phyloP scores from a whole-genome alignment of 805 yeast genomes.

The Kazachstania bromeliacearum region DNA sequence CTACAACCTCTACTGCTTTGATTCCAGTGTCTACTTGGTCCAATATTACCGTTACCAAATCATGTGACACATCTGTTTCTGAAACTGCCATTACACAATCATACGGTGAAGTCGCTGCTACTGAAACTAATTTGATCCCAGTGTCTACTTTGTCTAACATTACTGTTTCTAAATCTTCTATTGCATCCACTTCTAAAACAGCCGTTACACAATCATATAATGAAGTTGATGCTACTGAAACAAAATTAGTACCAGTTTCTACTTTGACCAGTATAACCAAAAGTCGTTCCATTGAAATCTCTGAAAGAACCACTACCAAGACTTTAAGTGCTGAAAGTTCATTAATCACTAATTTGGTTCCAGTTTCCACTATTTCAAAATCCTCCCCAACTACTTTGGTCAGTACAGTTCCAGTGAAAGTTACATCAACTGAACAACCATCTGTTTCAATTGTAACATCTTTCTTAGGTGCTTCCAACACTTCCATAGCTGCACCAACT shows the following conservation, averaged over 20 bases:
- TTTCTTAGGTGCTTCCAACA: too few relatives aligned
- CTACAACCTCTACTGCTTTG: slow-evolving; percentile 1
- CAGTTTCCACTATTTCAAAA: slow-evolving; percentile 8
- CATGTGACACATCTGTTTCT: neutral
- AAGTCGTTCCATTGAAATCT: neutral
- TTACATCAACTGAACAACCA: neutral
- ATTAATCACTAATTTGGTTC: slow-evolving; percentile 20
- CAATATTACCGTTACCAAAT: slow-evolving; percentile 1
- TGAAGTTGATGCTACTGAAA: neutral
- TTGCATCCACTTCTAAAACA: neutral
- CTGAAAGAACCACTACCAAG: slow-evolving; percentile 10
- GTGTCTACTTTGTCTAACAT: slow-evolving; percentile 1
- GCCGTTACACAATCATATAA: neutral
- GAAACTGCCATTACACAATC: neutral
- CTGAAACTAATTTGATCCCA: slow-evolving; percentile 2
- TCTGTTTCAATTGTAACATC: neutral
- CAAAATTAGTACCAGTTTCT: neutral
- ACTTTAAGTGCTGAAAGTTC: slow-evolving; percentile 14
- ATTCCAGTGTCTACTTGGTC: slow-evolving; percentile 2
- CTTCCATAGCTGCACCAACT: neutral
- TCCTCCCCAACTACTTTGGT: too few relatives aligned
- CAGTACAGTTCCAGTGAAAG: too few relatives aligned
- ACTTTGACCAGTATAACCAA: slow-evolving; percentile 1
- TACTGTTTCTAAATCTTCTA: neutral
- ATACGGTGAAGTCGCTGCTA: neutral